Base-by-base conservation (phyloP, 768 basidiomycete species). In the Pleurotus citrinopileatus region DNA sequence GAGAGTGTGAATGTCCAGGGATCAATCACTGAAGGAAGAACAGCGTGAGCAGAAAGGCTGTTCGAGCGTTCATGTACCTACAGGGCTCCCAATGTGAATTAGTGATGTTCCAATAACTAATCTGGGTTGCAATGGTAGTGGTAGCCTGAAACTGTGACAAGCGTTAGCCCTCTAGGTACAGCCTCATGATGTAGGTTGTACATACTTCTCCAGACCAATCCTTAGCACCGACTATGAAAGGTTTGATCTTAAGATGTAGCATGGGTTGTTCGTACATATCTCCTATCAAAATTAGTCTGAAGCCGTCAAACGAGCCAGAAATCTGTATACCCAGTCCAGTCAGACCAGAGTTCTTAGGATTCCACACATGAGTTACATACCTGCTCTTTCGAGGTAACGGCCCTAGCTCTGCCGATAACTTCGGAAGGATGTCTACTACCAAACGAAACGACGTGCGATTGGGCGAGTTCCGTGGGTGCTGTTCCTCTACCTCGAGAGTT, bases 31-130 rank as follows among this genome's bases (percentile, higher is more conserved):
- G 43, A 13, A 13, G 20, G 36, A n/a, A n/a, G n/a, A n/a, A n/a
- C n/a, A n/a, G n/a, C n/a, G n/a, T n/a, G n/a, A n/a, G n/a, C n/a
- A n/a, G n/a, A n/a, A n/a, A n/a, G n/a, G n/a, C n/a, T n/a, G n/a
- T n/a, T n/a, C n/a, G n/a, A 37, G 52, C 27, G 27, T 20, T 44
- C 4, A 10, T 26, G 34, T 53, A 10, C 86, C 58, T 64, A 90
- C 89, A 67, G 26, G 97, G 96, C 69, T 98, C 97, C 94, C 97
- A 99, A 63, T 98, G 94, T 44, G 97, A 98, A 65, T 97, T 98
- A 20, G 87, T 86, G 46, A 98, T 70, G 68, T 99, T 99, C 92
- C 94, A 99, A 63, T 97, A 99, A 55, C 86, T 93, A 66, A 97
- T 87, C 46, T 87, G 84, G 2, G 85, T 86, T 20, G 87, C 84